Percentiles rank a stretch among this genome's conserved stretches.
phyloP scores from a whole-genome alignment of 495 filamentous ascomycete genomes.

The Halenospora varia region DNA sequence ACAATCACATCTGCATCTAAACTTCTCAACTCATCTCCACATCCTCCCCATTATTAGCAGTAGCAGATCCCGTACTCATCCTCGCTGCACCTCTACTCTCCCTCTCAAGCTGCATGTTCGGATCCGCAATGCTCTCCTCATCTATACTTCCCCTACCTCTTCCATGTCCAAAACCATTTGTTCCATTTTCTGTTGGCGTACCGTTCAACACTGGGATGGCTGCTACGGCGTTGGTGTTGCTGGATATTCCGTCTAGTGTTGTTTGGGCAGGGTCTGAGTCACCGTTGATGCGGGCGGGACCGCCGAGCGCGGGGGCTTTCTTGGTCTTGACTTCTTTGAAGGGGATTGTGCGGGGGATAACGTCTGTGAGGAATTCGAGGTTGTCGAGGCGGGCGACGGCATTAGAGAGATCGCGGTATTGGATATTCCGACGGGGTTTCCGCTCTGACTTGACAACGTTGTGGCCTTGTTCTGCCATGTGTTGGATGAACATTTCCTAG shows the following conservation, averaged over 20 bases:
- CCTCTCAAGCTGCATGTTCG: constrained; percentile 25
- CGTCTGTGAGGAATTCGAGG: constrained; percentile 90
- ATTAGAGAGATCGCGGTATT: constrained; percentile 93
- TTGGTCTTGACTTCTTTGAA: constrained; percentile 72
- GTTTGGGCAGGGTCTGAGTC: constrained; percentile 39
- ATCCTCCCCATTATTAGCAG: constrained; percentile 32
- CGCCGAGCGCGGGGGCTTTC: constrained; percentile 37
- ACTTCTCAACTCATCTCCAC: constrained; percentile 32
- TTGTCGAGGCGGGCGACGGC: constrained; percentile 88
- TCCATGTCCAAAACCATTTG: constrained; percentile 9
- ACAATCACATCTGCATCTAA: background rate
- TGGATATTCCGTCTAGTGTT: constrained; percentile 46
- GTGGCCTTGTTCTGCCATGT: constrained; percentile 78
- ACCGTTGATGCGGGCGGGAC: constrained; percentile 12
- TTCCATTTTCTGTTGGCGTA: constrained; percentile 23
- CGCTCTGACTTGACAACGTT: constrained; percentile 85
- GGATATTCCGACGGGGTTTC: constrained; percentile 89
- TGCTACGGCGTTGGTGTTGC: too few species aligned
- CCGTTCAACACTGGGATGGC: constrained; percentile 29
- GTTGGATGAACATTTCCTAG: constrained; percentile 94
- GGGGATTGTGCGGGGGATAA: constrained; percentile 79
- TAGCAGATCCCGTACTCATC: constrained; percentile 6
- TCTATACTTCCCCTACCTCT: background rate
- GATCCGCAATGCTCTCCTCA: constrained; percentile 16
- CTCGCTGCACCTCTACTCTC: constrained; percentile 19